Evolutionary conservation across 2,329 filamentous ascomycete species (phyloP).

Genomic region (Fusarium irregulare): DNA sequence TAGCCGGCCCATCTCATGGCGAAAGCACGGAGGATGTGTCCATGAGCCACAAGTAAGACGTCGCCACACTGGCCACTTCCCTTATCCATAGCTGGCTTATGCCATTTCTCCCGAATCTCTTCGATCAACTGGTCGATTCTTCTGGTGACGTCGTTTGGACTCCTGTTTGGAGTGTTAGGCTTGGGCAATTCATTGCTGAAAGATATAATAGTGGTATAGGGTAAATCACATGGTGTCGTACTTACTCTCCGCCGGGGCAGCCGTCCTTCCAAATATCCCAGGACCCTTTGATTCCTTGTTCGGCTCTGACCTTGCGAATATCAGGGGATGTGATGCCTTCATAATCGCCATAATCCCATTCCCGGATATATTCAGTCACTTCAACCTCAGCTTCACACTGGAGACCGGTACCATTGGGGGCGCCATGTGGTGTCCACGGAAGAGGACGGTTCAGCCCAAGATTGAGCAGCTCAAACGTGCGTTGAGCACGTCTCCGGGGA

Average conservation of each 20-base stretch:
- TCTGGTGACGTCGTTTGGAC: slow-evolving; percentile 76
- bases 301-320: slow-evolving; percentile 69
- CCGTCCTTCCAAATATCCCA: slow-evolving; percentile 96
- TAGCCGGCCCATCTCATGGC: slow-evolving; percentile 87
- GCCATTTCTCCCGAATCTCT: slow-evolving; percentile 76
- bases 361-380: slow-evolving; percentile 77
- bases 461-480: slow-evolving; percentile 88
- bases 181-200: background rate
- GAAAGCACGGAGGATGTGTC: slow-evolving; percentile 88
- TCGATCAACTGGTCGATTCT: slow-evolving; percentile 81
- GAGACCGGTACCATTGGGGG: slow-evolving; percentile 51
- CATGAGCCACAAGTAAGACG: slow-evolving; percentile 81
- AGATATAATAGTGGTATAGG: background rate
- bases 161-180: slow-evolving; percentile 57
- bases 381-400: slow-evolving; percentile 71
- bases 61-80: slow-evolving; percentile 52
- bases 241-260: slow-evolving; percentile 85
- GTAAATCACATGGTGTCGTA: slow-evolving; percentile 34
- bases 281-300: slow-evolving; percentile 65
- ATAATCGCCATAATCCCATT: slow-evolving; percentile 91
- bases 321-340: slow-evolving; percentile 81
- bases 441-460: slow-evolving; percentile 74
- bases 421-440: slow-evolving; percentile 73
- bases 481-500: slow-evolving; percentile 83
- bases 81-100: slow-evolving; percentile 70